Percentiles rank a stretch among this genome's conserved stretches.
Conservation (phyloP, 2,329 filamentous ascomycete genomes). For the Periglandula ipomoeae region DNA sequence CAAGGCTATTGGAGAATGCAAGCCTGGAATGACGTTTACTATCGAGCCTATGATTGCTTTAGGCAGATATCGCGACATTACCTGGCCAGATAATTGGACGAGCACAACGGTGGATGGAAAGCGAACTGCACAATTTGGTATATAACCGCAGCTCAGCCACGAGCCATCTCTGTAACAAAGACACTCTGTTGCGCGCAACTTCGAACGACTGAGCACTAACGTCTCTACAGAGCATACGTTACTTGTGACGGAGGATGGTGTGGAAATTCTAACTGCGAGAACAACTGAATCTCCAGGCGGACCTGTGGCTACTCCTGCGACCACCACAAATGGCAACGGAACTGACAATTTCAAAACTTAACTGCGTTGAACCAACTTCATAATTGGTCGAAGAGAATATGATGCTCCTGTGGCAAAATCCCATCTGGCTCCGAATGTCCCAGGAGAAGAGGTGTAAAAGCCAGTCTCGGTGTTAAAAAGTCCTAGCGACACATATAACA, state of each 20-base stretch:
- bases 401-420: too few relatives aligned
- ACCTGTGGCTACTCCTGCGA: conserved; percentile 37
- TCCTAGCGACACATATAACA: too few relatives aligned
- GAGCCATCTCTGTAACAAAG: background rate
- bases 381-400: too few relatives aligned
- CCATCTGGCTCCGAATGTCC: too few relatives aligned
- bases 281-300: conserved; percentile 67
- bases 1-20: conserved; percentile 89
- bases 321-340: conserved; percentile 10
- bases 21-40: conserved; percentile 96
- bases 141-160: conserved; percentile 20
- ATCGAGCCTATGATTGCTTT: conserved; percentile 98
- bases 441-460: too few relatives aligned
- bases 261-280: conserved; percentile 72
- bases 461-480: too few relatives aligned
- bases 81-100: conserved; percentile 98
- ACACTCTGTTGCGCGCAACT: background rate
- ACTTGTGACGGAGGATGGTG: conserved; percentile 72
- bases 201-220: background rate
- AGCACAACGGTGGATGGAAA: conserved; percentile 87
- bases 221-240: conserved; percentile 60
- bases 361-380: background rate
- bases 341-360: background rate
- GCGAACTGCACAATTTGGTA: conserved; percentile 85
- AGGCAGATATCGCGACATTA: conserved; percentile 84